These are phyloP conservation scores for Thermomucor indicae-seudaticae DNA, from an alignment of 371 early-diverging fungal species.

Conservation along the genomic window DNA sequence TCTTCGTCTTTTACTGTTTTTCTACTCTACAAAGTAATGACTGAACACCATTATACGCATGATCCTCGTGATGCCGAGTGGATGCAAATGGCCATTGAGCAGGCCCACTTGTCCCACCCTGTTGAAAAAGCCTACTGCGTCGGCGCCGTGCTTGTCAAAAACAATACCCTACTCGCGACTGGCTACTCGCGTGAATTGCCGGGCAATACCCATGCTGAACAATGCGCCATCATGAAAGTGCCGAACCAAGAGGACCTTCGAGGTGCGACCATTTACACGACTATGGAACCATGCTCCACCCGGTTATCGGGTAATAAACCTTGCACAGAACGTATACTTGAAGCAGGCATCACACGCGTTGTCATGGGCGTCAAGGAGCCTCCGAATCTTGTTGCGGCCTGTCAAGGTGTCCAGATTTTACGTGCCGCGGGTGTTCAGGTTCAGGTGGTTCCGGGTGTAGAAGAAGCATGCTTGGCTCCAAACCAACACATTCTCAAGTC, in stretches of 20 bases:
- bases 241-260: constrained; percentile 2
- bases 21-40: constrained; percentile 2
- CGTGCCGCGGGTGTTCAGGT: constrained; percentile 63
- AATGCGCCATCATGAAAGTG: constrained; percentile 74
- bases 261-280: constrained; percentile 73
- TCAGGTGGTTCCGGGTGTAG: constrained; percentile 57
- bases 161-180: constrained; percentile 51
- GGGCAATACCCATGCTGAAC: constrained; percentile 93
- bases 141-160: constrained; percentile 76
- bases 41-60: constrained; percentile 24
- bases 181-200: constrained; percentile 86
- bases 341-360: constrained; percentile 69
- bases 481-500: constrained; percentile 56
- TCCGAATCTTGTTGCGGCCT: constrained; percentile 72
- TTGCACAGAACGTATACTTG: constrained; percentile 67
- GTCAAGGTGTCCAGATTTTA: constrained; percentile 62
- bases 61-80: constrained; percentile 23
- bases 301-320: constrained; percentile 75
- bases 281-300: constrained; percentile 89
- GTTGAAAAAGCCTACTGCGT: constrained; percentile 87
- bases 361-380: constrained; percentile 90
- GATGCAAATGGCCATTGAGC: constrained; percentile 60
- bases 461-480: constrained; percentile 69
- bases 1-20: neutral
- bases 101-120: constrained; percentile 75